Conservation (phyloP, 2,329 filamentous ascomycete species). For the Gyromitra esculenta region DNA sequence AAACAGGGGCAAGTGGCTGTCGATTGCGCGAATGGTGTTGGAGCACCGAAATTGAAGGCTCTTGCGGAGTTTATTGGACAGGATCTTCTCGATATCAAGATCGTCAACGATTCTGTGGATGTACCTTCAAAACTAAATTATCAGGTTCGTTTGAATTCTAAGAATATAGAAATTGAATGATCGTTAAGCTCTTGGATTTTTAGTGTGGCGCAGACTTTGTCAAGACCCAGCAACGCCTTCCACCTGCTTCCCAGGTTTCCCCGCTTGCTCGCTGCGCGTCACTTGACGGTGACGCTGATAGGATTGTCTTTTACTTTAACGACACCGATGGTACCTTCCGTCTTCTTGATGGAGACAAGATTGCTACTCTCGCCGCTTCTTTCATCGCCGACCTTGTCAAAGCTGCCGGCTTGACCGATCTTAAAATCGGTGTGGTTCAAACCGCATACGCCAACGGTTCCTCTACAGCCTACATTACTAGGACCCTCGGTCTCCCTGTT, state of each 20-base stretch:
- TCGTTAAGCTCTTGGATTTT: slow-evolving; percentile 33
- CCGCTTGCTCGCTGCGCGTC: slow-evolving; percentile 84
- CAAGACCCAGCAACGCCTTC: slow-evolving; percentile 94
- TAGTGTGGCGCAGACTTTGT: slow-evolving; percentile 96
- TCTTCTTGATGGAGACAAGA: slow-evolving; percentile 94
- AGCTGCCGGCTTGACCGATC: slow-evolving; percentile 79
- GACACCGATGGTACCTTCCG: slow-evolving; percentile 85
- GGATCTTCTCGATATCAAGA: slow-evolving; percentile 79
- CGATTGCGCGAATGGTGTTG: slow-evolving; percentile 96
- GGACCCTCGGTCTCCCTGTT: slow-evolving; percentile 86
- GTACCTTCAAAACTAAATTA: slow-evolving; percentile 88
- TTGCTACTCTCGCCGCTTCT: slow-evolving; percentile 89
- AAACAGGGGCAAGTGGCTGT: slow-evolving; percentile 77
- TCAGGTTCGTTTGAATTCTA: slow-evolving; percentile 67
- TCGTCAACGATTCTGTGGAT: slow-evolving; percentile 92
- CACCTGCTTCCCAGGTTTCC: slow-evolving; percentile 80
- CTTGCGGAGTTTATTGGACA: slow-evolving; percentile 82
- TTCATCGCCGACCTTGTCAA: slow-evolving; percentile 91
- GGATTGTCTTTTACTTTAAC: slow-evolving; percentile 92
- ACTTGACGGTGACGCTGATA: slow-evolving; percentile 93
- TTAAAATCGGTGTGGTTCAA: slow-evolving; percentile 94
- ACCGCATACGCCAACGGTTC: slow-evolving; percentile 98
- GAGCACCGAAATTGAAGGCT: slow-evolving; percentile 87
- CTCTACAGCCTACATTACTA: slow-evolving; percentile 89
- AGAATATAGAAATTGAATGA: not conserved